A percentile compares a stretch with the other conserved stretches of the same genome.
These are phyloP conservation scores for Eucalyptus guilfoylei DNA, from an alignment of 345 rosid species.

Conservation along the genomic window DNA sequence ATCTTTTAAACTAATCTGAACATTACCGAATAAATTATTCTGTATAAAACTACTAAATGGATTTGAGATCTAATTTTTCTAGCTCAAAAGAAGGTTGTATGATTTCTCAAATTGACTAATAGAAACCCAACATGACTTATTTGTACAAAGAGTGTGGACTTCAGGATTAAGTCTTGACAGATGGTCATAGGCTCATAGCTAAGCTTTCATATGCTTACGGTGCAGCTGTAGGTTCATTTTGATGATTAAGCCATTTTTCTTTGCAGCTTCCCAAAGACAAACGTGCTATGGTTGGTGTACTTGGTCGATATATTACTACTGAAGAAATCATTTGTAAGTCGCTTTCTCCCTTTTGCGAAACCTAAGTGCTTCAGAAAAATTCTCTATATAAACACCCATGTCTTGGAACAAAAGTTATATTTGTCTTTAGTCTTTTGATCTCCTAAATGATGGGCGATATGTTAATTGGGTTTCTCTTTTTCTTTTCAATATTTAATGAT, in stretches of 20 bases:
- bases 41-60: background rate
- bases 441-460: background rate
- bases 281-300: slow-evolving; percentile 83
- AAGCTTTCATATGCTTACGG: background rate
- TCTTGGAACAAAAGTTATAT: background rate
- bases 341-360: background rate
- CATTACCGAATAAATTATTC: background rate
- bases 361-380: background rate
- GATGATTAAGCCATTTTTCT: background rate
- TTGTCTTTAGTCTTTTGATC: background rate
- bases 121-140: background rate
- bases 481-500: background rate
- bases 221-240: background rate
- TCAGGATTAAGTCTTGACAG: background rate
- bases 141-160: background rate
- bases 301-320: slow-evolving; percentile 69
- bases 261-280: slow-evolving; percentile 77
- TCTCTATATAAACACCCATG: background rate
- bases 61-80: background rate
- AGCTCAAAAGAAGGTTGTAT: background rate
- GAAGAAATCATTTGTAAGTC: slow-evolving; percentile 89
- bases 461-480: background rate
- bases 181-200: background rate
- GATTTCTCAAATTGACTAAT: background rate
- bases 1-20: background rate